These are phyloP conservation scores for Aspergillus neotritici DNA, from an alignment of 2,329 filamentous ascomycete genomes.

Conservation along the genomic window DNA sequence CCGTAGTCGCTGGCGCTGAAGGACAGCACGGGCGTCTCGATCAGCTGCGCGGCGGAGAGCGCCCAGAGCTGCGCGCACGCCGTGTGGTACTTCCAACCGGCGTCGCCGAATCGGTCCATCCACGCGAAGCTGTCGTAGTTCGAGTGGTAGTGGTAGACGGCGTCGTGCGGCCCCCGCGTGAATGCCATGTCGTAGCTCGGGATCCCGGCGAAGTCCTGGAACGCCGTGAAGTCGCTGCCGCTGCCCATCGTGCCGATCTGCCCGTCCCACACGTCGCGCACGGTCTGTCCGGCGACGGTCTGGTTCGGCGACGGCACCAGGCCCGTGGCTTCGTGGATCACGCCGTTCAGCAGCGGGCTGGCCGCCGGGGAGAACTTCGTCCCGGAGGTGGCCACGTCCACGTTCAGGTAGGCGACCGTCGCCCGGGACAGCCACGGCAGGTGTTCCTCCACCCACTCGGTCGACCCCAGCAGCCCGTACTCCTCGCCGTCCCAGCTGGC, in stretches of 20 bases:
- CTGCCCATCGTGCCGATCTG: slow-evolving; percentile 62
- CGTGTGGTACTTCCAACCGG: slow-evolving; percentile 53
- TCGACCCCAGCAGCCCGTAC: slow-evolving; percentile 78
- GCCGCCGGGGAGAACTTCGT: slow-evolving; percentile 59
- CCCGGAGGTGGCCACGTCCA: slow-evolving; percentile 69
- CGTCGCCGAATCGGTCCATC: slow-evolving; percentile 75
- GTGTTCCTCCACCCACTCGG: slow-evolving; percentile 90
- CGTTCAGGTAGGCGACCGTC: slow-evolving; percentile 77
- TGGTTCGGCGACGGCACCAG: slow-evolving; percentile 69
- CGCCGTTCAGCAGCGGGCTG: slow-evolving; percentile 68
- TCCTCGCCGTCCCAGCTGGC: slow-evolving; percentile 82
- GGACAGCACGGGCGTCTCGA: slow-evolving; percentile 57
- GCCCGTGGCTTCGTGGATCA: slow-evolving; percentile 62
- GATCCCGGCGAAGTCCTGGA: slow-evolving; percentile 66
- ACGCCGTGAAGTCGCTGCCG: slow-evolving; percentile 69
- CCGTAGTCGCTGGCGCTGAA: slow-evolving; percentile 63
- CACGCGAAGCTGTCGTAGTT: slow-evolving; percentile 82
- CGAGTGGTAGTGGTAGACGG: slow-evolving; percentile 69
- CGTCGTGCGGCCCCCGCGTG: slow-evolving; percentile 35
- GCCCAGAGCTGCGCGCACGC: slow-evolving; percentile 62
- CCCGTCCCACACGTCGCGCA: slow-evolving; percentile 62
- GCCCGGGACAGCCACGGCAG: slow-evolving; percentile 70
- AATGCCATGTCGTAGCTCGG: slow-evolving; percentile 62
- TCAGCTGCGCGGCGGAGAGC: slow-evolving; percentile 56
- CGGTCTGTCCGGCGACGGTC: slow-evolving; percentile 61